Percentiles rank a stretch among this genome's conserved stretches.
Conservation (phyloP, 2,329 filamentous ascomycete species). For the Ophiostoma perfectum region DNA sequence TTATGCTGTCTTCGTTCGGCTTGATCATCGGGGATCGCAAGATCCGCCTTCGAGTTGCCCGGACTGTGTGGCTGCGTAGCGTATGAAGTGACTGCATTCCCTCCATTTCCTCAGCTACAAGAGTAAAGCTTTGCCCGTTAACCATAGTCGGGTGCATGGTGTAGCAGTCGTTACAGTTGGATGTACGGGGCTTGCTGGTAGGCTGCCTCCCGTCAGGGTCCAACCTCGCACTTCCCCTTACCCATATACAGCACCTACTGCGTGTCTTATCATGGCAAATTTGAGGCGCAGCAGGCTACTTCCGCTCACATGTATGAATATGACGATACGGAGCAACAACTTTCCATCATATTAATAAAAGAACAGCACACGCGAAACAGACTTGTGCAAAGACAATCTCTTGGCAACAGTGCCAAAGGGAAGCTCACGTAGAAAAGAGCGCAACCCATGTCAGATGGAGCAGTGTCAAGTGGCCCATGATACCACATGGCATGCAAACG, state of each 20-base stretch:
- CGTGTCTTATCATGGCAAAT: background rate
- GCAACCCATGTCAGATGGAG: background rate
- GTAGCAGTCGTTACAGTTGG: too few relatives aligned
- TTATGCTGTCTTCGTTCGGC: too few relatives aligned
- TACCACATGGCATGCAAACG: too few relatives aligned
- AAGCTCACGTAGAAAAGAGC: background rate
- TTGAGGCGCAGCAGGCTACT: background rate
- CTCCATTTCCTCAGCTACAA: too few relatives aligned
- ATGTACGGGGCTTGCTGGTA: conserved; percentile 5
- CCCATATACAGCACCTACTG: background rate
- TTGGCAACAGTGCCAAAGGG: background rate
- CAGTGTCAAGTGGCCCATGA: background rate
- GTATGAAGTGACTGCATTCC: too few relatives aligned
- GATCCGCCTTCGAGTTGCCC: too few relatives aligned
- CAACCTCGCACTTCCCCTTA: background rate
- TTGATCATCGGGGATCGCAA: too few relatives aligned
- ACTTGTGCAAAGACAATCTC: background rate
- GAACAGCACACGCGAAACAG: background rate
- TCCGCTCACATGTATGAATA: background rate
- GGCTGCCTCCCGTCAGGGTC: background rate
- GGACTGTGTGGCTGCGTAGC: too few relatives aligned
- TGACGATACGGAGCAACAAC: background rate
- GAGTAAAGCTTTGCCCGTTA: too few relatives aligned
- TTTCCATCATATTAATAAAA: background rate
- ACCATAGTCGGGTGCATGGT: too few relatives aligned